Conservation (phyloP, 164 flowering plant genomes). For the Cinnamomum chago region DNA sequence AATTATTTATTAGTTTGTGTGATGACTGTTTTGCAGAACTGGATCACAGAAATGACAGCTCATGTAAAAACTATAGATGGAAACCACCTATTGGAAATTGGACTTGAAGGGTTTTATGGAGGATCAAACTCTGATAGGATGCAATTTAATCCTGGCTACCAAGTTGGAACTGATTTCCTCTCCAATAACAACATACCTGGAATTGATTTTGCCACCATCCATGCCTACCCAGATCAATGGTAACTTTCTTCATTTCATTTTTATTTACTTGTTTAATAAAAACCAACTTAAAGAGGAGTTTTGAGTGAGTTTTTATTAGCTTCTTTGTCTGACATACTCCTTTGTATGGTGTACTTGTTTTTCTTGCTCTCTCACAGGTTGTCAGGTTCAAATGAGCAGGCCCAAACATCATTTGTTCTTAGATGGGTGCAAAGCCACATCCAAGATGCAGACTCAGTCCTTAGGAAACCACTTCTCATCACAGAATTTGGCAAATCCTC, state of each 20-base stretch:
- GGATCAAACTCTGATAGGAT: slow-evolving; percentile 19
- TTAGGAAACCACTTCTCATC: slow-evolving; percentile 39
- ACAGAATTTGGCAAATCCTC: slow-evolving; percentile 51
- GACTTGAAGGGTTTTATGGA: slow-evolving; percentile 57
- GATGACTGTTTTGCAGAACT: slow-evolving; percentile 8
- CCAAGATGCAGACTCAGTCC: slow-evolving; percentile 24
- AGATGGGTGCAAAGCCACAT: slow-evolving; percentile 37
- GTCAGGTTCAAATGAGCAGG: slow-evolving; percentile 16
- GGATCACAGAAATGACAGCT: slow-evolving; percentile 35
- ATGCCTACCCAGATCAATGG: slow-evolving; percentile 47
- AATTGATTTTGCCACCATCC: slow-evolving; percentile 46
- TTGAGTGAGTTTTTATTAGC: not conserved
- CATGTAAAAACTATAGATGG: slow-evolving; percentile 47
- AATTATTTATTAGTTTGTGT: not conserved
- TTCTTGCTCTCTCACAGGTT: slow-evolving; percentile 24
- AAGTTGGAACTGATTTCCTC: slow-evolving; percentile 41
- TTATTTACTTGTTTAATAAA: not conserved
- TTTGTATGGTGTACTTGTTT: not conserved
- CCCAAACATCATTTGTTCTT: slow-evolving; percentile 24
- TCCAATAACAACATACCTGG: slow-evolving; percentile 34
- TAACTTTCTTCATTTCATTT: slow-evolving; percentile 1
- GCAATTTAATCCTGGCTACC: slow-evolving; percentile 27
- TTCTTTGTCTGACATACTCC: not conserved
- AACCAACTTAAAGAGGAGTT: too few species aligned
- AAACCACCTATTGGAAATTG: slow-evolving; percentile 46